These are phyloP conservation scores for Populus pruinosa DNA, from an alignment of 345 rosid species.

Conservation along the genomic window DNA sequence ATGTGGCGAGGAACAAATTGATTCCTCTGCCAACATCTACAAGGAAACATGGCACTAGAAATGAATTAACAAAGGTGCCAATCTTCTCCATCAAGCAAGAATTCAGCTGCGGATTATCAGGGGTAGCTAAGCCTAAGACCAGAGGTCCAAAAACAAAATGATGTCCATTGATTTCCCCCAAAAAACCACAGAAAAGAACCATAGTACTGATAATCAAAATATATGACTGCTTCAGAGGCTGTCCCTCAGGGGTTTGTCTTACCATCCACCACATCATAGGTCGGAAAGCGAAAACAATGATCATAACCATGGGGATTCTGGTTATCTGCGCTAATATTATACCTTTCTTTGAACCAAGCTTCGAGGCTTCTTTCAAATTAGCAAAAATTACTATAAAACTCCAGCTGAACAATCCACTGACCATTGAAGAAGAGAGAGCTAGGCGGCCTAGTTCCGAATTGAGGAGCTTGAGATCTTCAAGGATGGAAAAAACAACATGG, in stretches of 20 bases:
- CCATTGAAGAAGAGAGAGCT: constrained; percentile 45
- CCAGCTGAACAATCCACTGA: constrained; percentile 29
- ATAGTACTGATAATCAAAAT: constrained; percentile 20
- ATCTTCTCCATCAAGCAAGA: constrained; percentile 30
- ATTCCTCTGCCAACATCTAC: constrained; percentile 29
- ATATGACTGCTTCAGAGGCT: constrained; percentile 26
- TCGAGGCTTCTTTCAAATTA: neutral
- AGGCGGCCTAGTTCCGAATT: constrained; percentile 50
- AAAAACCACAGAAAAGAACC: constrained; percentile 14
- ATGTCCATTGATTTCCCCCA: constrained; percentile 24
- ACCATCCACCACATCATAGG: constrained; percentile 44
- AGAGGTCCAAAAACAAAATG: constrained; percentile 34
- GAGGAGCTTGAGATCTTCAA: constrained; percentile 39
- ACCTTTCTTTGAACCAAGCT: neutral
- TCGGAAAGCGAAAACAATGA: constrained; percentile 13
- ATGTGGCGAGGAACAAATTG: constrained; percentile 7
- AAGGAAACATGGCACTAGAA: constrained; percentile 39
- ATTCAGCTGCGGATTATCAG: constrained; percentile 31
- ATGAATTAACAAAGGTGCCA: constrained; percentile 29
- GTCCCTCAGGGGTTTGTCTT: constrained; percentile 38
- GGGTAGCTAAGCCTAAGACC: constrained; percentile 39
- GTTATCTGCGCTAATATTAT: neutral
- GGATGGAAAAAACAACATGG: constrained; percentile 30
- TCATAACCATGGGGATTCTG: neutral
- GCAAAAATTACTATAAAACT: neutral